Conservation (phyloP, 495 filamentous ascomycete species). For the Staphylotrichum tortipilum region DNA sequence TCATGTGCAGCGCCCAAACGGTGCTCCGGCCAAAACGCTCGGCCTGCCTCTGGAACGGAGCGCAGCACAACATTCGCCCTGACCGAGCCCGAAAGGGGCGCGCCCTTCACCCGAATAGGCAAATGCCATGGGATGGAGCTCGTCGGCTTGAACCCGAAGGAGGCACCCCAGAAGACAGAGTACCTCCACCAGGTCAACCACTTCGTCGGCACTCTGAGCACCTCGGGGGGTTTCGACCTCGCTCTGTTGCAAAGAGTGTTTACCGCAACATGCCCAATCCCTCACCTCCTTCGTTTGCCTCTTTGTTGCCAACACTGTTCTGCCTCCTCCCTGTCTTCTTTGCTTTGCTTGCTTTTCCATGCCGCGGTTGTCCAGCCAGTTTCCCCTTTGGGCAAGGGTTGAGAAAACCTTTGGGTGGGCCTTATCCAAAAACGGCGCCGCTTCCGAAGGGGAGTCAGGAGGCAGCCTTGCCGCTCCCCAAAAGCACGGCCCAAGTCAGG, state of each 20-base stretch:
- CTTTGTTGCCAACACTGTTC: background rate
- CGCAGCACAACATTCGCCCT: slow-evolving; percentile 8
- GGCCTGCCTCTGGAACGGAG: slow-evolving; percentile 8
- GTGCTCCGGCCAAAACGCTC: slow-evolving; percentile 13
- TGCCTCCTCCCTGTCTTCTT: no score
- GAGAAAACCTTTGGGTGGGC: background rate
- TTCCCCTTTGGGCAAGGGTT: background rate
- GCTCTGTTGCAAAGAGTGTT: no score
- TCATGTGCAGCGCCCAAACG: slow-evolving; percentile 24
- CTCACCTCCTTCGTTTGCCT: background rate
- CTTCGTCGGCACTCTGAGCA: no score
- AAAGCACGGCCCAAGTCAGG: slow-evolving; percentile 28
- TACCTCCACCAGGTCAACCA: no score
- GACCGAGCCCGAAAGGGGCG: slow-evolving; percentile 12
- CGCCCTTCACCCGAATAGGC: slow-evolving; percentile 10
- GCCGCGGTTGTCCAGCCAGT: background rate
- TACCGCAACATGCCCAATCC: no score
- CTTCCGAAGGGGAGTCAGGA: slow-evolving; percentile 23
- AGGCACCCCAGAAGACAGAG: no score
- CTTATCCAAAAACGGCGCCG: slow-evolving; percentile 15
- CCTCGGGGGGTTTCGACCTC: no score
- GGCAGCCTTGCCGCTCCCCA: slow-evolving; percentile 24
- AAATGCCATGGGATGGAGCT: no score
- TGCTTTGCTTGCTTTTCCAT: background rate
- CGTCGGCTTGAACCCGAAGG: no score